A percentile compares a stretch with the other conserved stretches of the same genome.
phyloP scores from a whole-genome alignment of 306 rosid species.

The Pterocarpus santalinus region DNA sequence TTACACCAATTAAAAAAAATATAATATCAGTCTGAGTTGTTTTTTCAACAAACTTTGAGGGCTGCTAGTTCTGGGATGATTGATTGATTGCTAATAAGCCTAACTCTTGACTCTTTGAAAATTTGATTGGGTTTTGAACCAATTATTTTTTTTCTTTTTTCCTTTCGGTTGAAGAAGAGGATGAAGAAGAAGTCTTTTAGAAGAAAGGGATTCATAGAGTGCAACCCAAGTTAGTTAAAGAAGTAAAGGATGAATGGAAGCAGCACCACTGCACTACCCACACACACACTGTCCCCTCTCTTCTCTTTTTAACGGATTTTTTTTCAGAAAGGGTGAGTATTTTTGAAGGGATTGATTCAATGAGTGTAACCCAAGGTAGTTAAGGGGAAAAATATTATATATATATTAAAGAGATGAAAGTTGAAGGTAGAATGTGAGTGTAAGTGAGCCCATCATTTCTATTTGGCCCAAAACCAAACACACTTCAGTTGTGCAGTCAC shows the following conservation, averaged over 20 bases:
- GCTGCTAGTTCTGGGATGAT: conserved; percentile 24
- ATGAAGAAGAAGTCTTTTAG: conserved; percentile 49
- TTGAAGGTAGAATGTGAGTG: conserved; percentile 21
- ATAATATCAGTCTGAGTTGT: conserved; percentile 13
- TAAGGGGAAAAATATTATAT: neutral
- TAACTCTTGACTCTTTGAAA: conserved; percentile 47
- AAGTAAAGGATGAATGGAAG: conserved; percentile 46
- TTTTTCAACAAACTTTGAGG: conserved; percentile 46
- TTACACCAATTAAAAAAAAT: neutral
- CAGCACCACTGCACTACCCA: conserved; percentile 49
- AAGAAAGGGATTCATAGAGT: conserved; percentile 76
- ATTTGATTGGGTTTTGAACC: conserved; percentile 48
- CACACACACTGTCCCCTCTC: conserved; percentile 21
- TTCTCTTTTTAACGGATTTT: conserved; percentile 48
- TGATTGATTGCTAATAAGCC: conserved; percentile 50
- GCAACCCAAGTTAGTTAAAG: conserved; percentile 72
- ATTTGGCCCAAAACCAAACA: conserved; percentile 63
- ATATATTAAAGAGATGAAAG: neutral
- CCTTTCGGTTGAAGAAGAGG: conserved; percentile 43
- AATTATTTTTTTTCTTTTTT: conserved; percentile 44
- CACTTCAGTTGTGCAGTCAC: conserved; percentile 74
- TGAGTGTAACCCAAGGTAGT: conserved; percentile 73
- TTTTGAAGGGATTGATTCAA: conserved; percentile 77
- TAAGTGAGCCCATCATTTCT: conserved; percentile 66
- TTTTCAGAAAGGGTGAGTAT: conserved; percentile 58